Evolutionary conservation across 202 grass and related monocot genomes (phyloP), one percentile per base, ranked within the genome.

Genomic region (Saccharum hybrid): DNA sequence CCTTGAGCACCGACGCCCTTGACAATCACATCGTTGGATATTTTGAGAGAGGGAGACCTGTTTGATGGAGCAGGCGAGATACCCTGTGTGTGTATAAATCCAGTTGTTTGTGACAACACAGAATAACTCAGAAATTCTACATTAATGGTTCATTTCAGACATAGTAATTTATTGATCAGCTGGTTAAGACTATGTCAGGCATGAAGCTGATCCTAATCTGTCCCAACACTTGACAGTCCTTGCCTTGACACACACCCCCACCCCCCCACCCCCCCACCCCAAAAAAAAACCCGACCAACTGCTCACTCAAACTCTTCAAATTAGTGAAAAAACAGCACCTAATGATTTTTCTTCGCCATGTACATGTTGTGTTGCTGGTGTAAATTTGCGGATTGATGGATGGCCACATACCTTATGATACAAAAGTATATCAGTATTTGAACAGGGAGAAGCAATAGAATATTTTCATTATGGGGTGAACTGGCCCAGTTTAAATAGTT

Each of bases 101-200:
- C 9, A 7, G 34, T 30, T 34, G 19, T 22, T 30, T 62, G 18
- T 59, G 4, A 49, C 15, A 43, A 13, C 72, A 51, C 65, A 72
- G 22, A 71, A 43, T 26, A 13, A 68, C 61, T 42, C 5, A 40
- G 22, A 28, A 77, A n/a, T 38, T 71, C 16, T 78, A 22, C 19
- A 71, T 48, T 69, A 48, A 71, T 61, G 11, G 2, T 4, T 45
- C 40, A 71, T 23, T 78, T 43, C 56, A 33, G 77, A 42, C 61
- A 68, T 1, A 15, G 12, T 0, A 12, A 6, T 19, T 9, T 57
- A 30, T 31, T 75, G 26, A 70, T 39, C 49, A 82, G 52, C n/a
- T 86, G 22, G 21, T 42, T 62, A 46, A 48, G 66, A 81, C 31
- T 31, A 37, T 12, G 1, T 45, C 26, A 15, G 23, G 3, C 18